Conservation (phyloP, 192 early-diverging fungal species). For the Coemansia sp. region DNA sequence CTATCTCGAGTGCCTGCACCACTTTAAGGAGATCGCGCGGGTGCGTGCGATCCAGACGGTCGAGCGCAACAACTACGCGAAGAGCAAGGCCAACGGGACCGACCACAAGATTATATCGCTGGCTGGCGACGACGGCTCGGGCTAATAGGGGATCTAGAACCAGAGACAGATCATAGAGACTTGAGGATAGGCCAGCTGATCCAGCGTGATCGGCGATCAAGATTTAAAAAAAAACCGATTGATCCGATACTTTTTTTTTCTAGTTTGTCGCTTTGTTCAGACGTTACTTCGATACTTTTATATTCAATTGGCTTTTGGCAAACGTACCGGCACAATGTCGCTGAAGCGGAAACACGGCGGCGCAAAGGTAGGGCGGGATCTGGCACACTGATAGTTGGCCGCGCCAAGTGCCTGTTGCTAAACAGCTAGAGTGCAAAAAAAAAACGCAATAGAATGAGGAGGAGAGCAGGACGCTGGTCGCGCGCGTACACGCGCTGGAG, state of each 20-base stretch:
- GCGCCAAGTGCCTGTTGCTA: no score
- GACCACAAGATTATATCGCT: conserved; percentile 47
- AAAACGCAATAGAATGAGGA: background rate
- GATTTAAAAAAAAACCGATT: no score
- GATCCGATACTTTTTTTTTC: no score
- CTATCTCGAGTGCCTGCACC: conserved; percentile 95
- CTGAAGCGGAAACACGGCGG: conserved; percentile 27
- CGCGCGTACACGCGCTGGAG: conserved; percentile 58
- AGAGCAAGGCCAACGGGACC: conserved; percentile 39
- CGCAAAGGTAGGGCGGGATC: conserved; percentile 7
- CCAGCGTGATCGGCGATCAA: no score
- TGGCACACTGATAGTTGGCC: background rate
- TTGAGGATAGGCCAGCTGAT: no score
- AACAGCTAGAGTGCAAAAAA: no score
- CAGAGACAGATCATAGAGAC: background rate
- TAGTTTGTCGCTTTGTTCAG: no score
- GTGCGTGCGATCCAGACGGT: conserved; percentile 50
- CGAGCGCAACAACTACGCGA: conserved; percentile 43
- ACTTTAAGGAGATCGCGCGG: conserved; percentile 76
- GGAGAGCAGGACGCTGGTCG: conserved; percentile 10
- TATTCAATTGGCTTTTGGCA: no score
- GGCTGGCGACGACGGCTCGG: background rate
- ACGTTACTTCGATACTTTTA: no score
- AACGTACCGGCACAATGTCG: no score
- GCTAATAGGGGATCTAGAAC: no score